These are phyloP conservation scores for Onygena corvina DNA, from an alignment of 2,329 filamentous ascomycete genomes.

Conservation along the genomic window DNA sequence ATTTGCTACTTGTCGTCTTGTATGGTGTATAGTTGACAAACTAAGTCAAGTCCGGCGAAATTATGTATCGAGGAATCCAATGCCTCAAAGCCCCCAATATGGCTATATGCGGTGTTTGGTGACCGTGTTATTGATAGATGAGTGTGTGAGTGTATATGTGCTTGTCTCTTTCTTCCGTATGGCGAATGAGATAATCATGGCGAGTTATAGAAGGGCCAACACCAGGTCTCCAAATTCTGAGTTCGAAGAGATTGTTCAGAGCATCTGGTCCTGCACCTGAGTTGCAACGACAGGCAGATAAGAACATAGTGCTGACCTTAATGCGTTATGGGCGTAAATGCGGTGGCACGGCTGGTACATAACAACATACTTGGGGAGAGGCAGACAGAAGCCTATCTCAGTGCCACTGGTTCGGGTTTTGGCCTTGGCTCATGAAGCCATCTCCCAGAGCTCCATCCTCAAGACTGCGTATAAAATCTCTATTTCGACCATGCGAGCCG, in stretches of 20 bases:
- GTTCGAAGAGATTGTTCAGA: background rate
- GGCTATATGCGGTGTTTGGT: background rate
- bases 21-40: background rate
- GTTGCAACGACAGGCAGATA: too few relatives aligned
- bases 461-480: constrained; percentile 87
- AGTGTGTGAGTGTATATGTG: background rate
- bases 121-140: background rate
- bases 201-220: background rate
- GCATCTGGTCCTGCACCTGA: background rate
- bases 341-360: background rate
- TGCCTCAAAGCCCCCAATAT: background rate
- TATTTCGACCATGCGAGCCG: constrained; percentile 36
- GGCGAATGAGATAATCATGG: too few relatives aligned
- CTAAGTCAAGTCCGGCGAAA: background rate
- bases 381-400: constrained; percentile 26
- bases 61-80: background rate
- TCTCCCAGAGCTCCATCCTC: constrained; percentile 92
- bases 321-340: background rate
- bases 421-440: constrained; percentile 68
- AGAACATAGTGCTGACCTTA: too few relatives aligned
- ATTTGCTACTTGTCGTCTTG: background rate
- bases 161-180: too few relatives aligned
- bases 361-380: background rate
- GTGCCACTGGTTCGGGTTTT: constrained; percentile 43
- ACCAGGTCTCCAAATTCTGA: background rate